Percentiles rank a stretch among this genome's conserved stretches.
phyloP scores from a whole-genome alignment of 1,139 yeast species.

The Saccharomycopsis hybrid region DNA sequence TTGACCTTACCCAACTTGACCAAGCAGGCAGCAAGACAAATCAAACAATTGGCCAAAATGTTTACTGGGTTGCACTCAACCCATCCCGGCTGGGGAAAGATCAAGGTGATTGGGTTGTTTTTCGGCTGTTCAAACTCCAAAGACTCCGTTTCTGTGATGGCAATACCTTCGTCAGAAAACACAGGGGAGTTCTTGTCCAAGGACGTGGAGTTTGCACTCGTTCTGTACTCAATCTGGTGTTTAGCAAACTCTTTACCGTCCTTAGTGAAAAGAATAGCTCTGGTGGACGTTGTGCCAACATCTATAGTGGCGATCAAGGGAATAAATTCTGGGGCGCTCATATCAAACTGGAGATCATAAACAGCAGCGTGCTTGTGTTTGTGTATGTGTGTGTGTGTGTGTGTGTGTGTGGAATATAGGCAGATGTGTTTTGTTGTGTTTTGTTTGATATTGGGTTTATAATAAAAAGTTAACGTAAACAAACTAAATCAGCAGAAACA shows the following conservation, averaged over 20 bases:
- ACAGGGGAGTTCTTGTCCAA: constrained; percentile 46
- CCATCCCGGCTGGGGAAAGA: constrained; percentile 83
- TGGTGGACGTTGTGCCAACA: constrained; percentile 92
- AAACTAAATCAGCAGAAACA: too few species aligned
- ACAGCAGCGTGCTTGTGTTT: too few species aligned
- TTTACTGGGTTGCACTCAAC: constrained; percentile 91
- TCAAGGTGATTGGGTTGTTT: constrained; percentile 56
- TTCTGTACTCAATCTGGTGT: constrained; percentile 83
- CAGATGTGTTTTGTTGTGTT: too few species aligned
- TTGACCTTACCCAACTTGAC: constrained; percentile 52
- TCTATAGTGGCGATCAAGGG: constrained; percentile 72
- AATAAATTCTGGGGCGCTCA: constrained; percentile 20
- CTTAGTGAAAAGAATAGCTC: constrained; percentile 74
- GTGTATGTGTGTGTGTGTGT: too few species aligned
- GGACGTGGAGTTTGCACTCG: constrained; percentile 49
- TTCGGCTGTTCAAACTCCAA: constrained; percentile 51
- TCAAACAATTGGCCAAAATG: constrained; percentile 75
- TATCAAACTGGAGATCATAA: too few species aligned
- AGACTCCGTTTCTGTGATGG: constrained; percentile 51
- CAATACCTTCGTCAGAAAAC: constrained; percentile 70
- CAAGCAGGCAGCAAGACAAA: constrained; percentile 63
- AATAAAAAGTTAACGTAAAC: too few species aligned
- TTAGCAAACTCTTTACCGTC: constrained; percentile 75
- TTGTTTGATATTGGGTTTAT: too few species aligned
- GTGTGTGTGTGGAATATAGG: too few species aligned